These are phyloP conservation scores for Macrophomina phaseolina DNA, from an alignment of 2,329 filamentous ascomycete species.

Conservation along the genomic window DNA sequence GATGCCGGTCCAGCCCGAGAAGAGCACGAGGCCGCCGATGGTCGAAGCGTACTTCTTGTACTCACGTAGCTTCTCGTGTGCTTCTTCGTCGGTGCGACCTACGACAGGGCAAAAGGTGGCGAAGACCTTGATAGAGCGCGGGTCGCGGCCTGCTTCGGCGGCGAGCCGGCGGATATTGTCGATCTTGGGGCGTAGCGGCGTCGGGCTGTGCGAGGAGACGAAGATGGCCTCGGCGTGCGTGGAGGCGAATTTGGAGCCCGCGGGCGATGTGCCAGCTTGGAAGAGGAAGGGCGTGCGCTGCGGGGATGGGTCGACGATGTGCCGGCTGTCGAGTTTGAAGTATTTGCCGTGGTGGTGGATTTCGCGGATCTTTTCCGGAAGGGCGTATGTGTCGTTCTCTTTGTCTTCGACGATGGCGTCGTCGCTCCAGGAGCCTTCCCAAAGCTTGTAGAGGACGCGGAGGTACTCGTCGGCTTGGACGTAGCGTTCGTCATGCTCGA, in stretches of 20 bases:
- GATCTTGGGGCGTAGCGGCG: conserved; percentile 57
- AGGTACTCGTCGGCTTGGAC: conserved; percentile 67
- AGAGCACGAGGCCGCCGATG: conserved; percentile 61
- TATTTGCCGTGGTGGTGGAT: conserved; percentile 68
- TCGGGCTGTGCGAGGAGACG: conserved; percentile 60
- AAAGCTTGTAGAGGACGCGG: conserved; percentile 66
- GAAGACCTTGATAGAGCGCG: conserved; percentile 61
- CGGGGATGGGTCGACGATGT: conserved; percentile 51
- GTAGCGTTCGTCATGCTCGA: conserved; percentile 68
- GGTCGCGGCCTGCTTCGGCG: conserved; percentile 59
- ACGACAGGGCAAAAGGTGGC: conserved; percentile 45
- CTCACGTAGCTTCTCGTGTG: conserved; percentile 58
- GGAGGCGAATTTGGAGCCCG: conserved; percentile 62
- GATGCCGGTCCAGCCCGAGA: conserved; percentile 66
- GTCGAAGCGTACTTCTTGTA: conserved; percentile 59
- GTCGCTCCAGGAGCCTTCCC: conserved; percentile 60
- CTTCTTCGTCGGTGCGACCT: conserved; percentile 52
- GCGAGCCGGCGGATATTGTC: conserved; percentile 60
- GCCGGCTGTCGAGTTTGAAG: conserved; percentile 52
- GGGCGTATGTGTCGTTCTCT: conserved; percentile 61
- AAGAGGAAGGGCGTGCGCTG: conserved; percentile 49
- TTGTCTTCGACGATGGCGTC: conserved; percentile 62
- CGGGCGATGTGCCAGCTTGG: conserved; percentile 65
- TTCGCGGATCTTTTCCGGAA: conserved; percentile 63
- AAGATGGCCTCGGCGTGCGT: conserved; percentile 67